A percentile compares a stretch with the other conserved stretches of the same genome.
Evolutionary conservation across 305 asterid genomes (phyloP).

Genomic region (Solanum hybrid): DNA sequence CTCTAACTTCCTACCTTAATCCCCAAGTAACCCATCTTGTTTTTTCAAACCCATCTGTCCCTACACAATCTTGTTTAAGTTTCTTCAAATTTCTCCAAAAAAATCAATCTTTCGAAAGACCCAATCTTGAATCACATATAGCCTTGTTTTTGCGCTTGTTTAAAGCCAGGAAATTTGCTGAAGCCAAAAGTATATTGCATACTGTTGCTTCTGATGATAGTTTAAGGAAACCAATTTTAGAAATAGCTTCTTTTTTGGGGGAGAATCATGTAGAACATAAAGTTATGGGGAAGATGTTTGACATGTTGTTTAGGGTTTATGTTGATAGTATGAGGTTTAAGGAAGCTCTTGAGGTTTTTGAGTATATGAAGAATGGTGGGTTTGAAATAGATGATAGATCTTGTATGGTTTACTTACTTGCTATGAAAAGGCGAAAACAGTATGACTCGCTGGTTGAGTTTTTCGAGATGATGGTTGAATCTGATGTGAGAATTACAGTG

Average conservation of each 20-base stretch:
- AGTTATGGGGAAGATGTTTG: conserved; percentile 32
- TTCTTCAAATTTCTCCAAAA: conserved; percentile 12
- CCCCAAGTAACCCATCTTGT: conserved; percentile 36
- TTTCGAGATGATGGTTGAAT: conserved; percentile 52
- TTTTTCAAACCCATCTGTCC: conserved; percentile 51
- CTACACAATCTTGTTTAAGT: conserved; percentile 10
- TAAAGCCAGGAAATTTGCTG: conserved; percentile 35
- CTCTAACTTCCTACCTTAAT: conserved; percentile 36
- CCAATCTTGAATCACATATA: conserved; percentile 44
- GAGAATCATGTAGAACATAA: conserved; percentile 11
- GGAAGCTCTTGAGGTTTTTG: conserved; percentile 61
- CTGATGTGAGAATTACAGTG: conserved; percentile 43
- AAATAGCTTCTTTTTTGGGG: conserved; percentile 30
- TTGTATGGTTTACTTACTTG: conserved; percentile 65
- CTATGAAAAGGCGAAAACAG: conserved; percentile 34
- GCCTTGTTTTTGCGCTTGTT: conserved; percentile 45
- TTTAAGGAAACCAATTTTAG: conserved; percentile 27
- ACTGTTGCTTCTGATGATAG: conserved; percentile 36
- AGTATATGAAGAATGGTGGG: conserved; percentile 43
- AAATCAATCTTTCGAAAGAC: conserved; percentile 22
- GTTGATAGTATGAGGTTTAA: conserved; percentile 47
- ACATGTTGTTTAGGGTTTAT: conserved; percentile 67
- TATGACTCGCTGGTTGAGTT: conserved; percentile 33
- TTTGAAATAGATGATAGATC: conserved; percentile 57
- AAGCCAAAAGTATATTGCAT: conserved; percentile 45